Evolutionary conservation across 208 protist genomes (phyloP).

Genomic region (Phytomonas sp.): DNA sequence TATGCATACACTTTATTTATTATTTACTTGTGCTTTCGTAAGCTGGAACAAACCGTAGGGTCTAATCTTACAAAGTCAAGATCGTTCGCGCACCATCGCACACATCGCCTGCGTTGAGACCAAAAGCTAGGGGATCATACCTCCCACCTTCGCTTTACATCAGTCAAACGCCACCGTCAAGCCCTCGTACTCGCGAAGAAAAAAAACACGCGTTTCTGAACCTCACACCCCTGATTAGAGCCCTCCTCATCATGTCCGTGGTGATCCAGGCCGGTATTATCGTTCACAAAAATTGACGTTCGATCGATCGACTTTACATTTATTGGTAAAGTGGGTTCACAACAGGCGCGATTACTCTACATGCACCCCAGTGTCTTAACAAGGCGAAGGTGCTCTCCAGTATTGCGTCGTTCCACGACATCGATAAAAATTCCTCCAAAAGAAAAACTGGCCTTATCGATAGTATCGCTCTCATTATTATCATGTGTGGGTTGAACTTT

Average conservation of each 20-base stretch:
- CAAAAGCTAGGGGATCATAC: constrained; percentile 44
- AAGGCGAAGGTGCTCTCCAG: constrained; percentile 21
- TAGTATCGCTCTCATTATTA: constrained; percentile 4
- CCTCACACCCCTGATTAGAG: neutral
- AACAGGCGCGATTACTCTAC: constrained; percentile 26
- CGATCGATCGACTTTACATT: neutral
- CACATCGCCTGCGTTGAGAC: constrained; percentile 64
- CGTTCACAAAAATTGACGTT: neutral
- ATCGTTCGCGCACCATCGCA: constrained; percentile 58
- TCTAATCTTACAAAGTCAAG: constrained; percentile 32
- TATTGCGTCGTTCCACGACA: constrained; percentile 21
- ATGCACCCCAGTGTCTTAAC: constrained; percentile 38
- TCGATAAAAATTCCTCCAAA: constrained; percentile 17
- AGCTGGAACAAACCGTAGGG: constrained; percentile 46
- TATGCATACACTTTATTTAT: neutral
- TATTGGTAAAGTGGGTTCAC: neutral
- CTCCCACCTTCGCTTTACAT: constrained; percentile 66
- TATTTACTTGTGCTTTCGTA: neutral
- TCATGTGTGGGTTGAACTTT: neutral
- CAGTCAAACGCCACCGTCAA: constrained; percentile 60
- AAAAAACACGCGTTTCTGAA: constrained; percentile 13
- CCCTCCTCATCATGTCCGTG: neutral
- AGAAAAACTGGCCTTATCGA: constrained; percentile 10
- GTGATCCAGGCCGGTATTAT: neutral
- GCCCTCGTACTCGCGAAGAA: constrained; percentile 13